These are phyloP conservation scores for Oryza coarctata DNA, from an alignment of 176 grass and related monocot species.

Conservation along the genomic window DNA sequence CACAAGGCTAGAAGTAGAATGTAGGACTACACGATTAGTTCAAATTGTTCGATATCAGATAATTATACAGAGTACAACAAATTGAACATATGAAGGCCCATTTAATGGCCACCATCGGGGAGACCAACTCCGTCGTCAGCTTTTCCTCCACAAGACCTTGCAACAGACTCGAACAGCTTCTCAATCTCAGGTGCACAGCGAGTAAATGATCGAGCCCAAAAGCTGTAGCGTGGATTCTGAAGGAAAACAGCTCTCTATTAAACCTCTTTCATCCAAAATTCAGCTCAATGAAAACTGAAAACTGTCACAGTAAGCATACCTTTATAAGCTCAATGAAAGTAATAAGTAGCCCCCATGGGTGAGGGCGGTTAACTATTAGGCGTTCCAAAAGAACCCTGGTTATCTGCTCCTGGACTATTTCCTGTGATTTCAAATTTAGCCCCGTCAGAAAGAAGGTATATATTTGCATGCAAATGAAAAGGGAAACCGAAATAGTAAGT, in stretches of 20 bases:
- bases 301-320: conserved; percentile 39
- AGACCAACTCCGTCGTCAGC: conserved; percentile 57
- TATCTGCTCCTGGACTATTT: conserved; percentile 96
- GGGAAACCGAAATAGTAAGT: not conserved
- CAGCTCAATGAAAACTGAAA: not conserved
- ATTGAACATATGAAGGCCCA: not conserved
- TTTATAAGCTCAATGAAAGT: conserved; percentile 98
- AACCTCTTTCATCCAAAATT: not conserved
- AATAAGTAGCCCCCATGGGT: conserved; percentile 93
- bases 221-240: conserved; percentile 89
- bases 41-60: no score
- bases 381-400: conserved; percentile 89
- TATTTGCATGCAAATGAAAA: not conserved
- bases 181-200: conserved; percentile 83
- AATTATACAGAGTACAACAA: no score
- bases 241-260: conserved; percentile 13
- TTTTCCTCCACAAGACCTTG: conserved; percentile 81
- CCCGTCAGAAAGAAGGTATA: conserved; percentile 10
- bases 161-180: conserved; percentile 84
- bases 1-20: no score
- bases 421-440: conserved; percentile 44
- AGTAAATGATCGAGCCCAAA: conserved; percentile 83
- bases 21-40: no score
- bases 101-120: conserved; percentile 61
- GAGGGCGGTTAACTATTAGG: conserved; percentile 88